Evolutionary conservation across 2,329 filamentous ascomycete species (phyloP).

Genomic region (Fusarium anguioides): DNA sequence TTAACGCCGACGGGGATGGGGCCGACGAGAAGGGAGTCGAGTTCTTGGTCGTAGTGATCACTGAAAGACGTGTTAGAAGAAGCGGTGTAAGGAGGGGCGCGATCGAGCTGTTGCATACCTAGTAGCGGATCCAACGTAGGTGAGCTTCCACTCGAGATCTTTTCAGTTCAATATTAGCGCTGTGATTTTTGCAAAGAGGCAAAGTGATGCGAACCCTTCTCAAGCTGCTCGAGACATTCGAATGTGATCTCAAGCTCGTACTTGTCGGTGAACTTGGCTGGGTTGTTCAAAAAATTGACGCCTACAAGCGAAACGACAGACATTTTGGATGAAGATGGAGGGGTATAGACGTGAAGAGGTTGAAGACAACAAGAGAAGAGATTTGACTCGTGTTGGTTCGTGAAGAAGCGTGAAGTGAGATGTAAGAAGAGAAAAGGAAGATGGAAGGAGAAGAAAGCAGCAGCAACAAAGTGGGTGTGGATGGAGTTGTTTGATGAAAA

Average conservation of each 20-base stretch:
- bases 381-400: too few relatives aligned
- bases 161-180: conserved; percentile 38
- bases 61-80: conserved; percentile 57
- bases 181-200: neutral
- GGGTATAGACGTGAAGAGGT: neutral
- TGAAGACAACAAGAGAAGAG: neutral
- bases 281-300: conserved; percentile 97
- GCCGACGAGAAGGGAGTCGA: conserved; percentile 94
- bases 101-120: conserved; percentile 71
- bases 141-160: conserved; percentile 99
- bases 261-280: conserved; percentile 88
- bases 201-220: conserved; percentile 75
- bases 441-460: neutral
- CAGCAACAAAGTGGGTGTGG: conserved; percentile 14
- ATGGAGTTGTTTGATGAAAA: conserved; percentile 29
- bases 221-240: conserved; percentile 92
- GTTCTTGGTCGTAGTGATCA: conserved; percentile 97
- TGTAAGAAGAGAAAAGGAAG: conserved; percentile 7
- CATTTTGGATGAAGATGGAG: conserved; percentile 65
- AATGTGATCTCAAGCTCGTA: conserved; percentile 99
- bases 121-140: conserved; percentile 97
- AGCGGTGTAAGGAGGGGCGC: conserved; percentile 26
- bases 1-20: conserved; percentile 98
- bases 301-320: conserved; percentile 96
- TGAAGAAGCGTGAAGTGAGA: conserved; percentile 17